Base-by-base conservation (phyloP, 1,139 yeast species). In the Yamadazyma songkhlaensis region DNA sequence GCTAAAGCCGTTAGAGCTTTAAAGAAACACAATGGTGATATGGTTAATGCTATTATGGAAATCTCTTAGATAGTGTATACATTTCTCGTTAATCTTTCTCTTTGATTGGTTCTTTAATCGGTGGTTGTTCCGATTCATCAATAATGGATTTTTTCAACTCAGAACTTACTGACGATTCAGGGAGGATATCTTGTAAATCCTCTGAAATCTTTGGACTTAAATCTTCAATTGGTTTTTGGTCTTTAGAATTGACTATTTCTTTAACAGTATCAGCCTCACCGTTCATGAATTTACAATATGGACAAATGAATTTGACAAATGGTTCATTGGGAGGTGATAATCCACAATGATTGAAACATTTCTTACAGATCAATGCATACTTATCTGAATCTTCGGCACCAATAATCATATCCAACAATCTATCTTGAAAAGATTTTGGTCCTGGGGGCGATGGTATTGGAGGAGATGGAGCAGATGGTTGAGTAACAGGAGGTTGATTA, bases 1-100 rank as follows among this genome's bases (percentile, higher is more conserved):
- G 80, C 79, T 53, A 85, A 87, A 77, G 97, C 97, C 49, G 86
- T 80, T 57, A 84, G 83, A 67, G 96, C 97, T 54, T 79, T 92
- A 67, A 84, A 78, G 67, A 82, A 79, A 54, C 90, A 90, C 76
- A 79, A 87, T 57, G 89, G 92, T 67, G 97, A 92, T 66, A 82
- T 92, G 72, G 97, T 92, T 64, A 90, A 89, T 62, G 92, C 97
- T 53, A 87, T 90, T 63, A 87, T 90, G 95, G 85, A 87, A 53
- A 76, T 90, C 64, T 80, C 92, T 50, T 68, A 65, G 50, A 32
- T 45, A 29, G n/a, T 4, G 5, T n/a, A 27, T 27, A 27, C 14
- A 17, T 17, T 17, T 17, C 20, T 17, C 20, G 20, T 17, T 17
- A 17, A 4, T 6, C 4, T 17, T 17, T 17, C 20, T 17, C 20